phyloP scores from a whole-genome alignment of 495 filamentous ascomycete species.

The Rostrohypoxylon terebratum region DNA sequence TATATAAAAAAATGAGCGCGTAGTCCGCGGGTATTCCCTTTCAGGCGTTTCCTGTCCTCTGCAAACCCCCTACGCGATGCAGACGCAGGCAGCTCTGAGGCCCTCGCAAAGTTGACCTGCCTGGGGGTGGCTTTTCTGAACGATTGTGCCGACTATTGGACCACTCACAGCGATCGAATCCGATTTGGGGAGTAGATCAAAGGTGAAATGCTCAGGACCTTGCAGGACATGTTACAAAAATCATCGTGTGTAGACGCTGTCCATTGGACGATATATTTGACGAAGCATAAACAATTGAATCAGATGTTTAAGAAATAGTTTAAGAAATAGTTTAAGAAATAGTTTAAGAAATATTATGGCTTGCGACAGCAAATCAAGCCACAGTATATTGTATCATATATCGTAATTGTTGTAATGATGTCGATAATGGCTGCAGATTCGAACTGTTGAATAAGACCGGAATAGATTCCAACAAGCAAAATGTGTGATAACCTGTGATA shows the following conservation, averaged over 20 bases:
- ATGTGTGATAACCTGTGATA: not conserved
- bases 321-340: conserved; percentile 15
- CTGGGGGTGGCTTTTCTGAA: conserved; percentile 9
- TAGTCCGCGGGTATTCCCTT: conserved; percentile 21
- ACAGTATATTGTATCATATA: not conserved
- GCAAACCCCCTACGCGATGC: conserved; percentile 41
- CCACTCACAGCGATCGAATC: conserved; percentile 41
- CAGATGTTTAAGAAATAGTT: conserved; percentile 18
- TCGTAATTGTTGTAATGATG: too few relatives aligned
- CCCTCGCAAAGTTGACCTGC: conserved; percentile 25
- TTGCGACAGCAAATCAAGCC: conserved; percentile 25
- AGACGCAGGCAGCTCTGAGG: conserved; percentile 38
- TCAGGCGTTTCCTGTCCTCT: conserved; percentile 20
- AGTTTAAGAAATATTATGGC: conserved; percentile 20
- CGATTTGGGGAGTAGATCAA: conserved; percentile 43
- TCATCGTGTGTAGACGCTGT: conserved; percentile 27
- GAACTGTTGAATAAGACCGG: not conserved
- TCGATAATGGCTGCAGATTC: too few relatives aligned
- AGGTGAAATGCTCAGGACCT: conserved; percentile 39
- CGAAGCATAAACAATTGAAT: conserved; percentile 26
- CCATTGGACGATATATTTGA: conserved; percentile 32
- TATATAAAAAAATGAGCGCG: conserved; percentile 14
- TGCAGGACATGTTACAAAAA: conserved; percentile 44
- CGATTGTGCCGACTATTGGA: conserved; percentile 37
- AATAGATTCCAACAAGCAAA: conserved; percentile 7